These are phyloP conservation scores for Cystobasidiaceae sp. DNA, from an alignment of 1,284 basidiomycete genomes.

Conservation along the genomic window DNA sequence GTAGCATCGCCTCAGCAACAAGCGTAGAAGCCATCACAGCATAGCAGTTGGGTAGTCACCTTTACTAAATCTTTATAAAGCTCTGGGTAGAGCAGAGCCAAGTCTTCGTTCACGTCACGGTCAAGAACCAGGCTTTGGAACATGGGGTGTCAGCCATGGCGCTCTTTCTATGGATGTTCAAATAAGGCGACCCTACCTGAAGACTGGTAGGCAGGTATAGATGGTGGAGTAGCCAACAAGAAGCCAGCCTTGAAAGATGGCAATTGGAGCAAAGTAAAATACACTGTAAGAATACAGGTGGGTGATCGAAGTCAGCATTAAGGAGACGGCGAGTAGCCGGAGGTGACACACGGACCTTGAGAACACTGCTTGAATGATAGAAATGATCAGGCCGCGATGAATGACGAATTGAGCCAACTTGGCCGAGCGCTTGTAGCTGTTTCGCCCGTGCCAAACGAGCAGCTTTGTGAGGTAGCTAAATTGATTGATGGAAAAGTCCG, in stretches of 20 bases:
- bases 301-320: not conserved
- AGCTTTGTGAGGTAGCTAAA: conserved; percentile 93
- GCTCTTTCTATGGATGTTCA: too few species aligned
- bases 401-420: conserved; percentile 99
- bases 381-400: conserved; percentile 95
- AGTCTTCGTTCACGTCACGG: conserved; percentile 89
- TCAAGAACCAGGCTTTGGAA: conserved; percentile 93
- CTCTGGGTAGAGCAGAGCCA: conserved; percentile 93
- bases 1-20: too few species aligned
- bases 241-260: conserved; percentile 95
- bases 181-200: too few species aligned
- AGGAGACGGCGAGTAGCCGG: not conserved
- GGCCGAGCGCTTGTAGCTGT: conserved; percentile 95
- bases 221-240: conserved; percentile 97
- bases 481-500: conserved; percentile 95
- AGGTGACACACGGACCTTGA: conserved; percentile 10
- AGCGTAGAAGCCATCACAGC: too few species aligned
- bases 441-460: conserved; percentile 92
- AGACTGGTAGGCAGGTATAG: conserved; percentile 98
- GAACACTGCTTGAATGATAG: conserved; percentile 63
- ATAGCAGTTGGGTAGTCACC: conserved; percentile 56
- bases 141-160: conserved; percentile 55
- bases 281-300: conserved; percentile 89
- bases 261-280: conserved; percentile 98
- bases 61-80: conserved; percentile 96